A percentile compares a stretch with the other conserved stretches of the same genome.
Conservation (phyloP, 2,329 filamentous ascomycete genomes). For the Blumeria graminis region DNA sequence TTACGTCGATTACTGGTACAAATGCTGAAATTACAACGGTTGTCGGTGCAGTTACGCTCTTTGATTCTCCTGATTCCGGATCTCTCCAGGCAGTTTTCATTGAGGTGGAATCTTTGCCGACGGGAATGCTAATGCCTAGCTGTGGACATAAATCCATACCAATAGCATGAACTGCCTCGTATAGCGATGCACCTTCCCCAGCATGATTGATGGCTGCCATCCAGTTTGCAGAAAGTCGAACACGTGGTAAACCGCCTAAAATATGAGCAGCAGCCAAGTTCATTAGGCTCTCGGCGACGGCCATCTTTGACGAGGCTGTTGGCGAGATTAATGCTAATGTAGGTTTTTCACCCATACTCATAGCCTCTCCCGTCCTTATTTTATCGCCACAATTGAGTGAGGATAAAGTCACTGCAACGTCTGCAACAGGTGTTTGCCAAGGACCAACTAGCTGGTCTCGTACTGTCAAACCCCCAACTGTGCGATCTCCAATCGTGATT, state of each 20-base stretch:
- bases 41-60: slow-evolving; percentile 78
- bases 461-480: slow-evolving; percentile 68
- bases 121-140: slow-evolving; percentile 80
- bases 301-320: slow-evolving; percentile 83
- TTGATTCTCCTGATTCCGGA: slow-evolving; percentile 34
- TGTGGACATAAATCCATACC: slow-evolving; percentile 79
- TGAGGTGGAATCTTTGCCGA: slow-evolving; percentile 93
- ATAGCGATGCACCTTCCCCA: slow-evolving; percentile 76
- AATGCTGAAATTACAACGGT: slow-evolving; percentile 85
- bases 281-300: slow-evolving; percentile 78
- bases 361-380: slow-evolving; percentile 69
- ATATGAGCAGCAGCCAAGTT: slow-evolving; percentile 69
- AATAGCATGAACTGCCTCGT: slow-evolving; percentile 81
- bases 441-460: slow-evolving; percentile 91
- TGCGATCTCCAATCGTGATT: slow-evolving; percentile 86
- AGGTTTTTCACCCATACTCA: slow-evolving; percentile 90
- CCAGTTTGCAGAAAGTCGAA: slow-evolving; percentile 91
- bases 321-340: slow-evolving; percentile 73
- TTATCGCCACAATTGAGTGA: slow-evolving; percentile 43
- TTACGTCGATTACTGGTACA: slow-evolving; percentile 55
- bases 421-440: slow-evolving; percentile 85
- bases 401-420: slow-evolving; percentile 79
- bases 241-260: slow-evolving; percentile 31
- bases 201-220: slow-evolving; percentile 92
- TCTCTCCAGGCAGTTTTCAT: slow-evolving; percentile 97